Conservation (phyloP, 2,329 filamentous ascomycete genomes). For the Byssoonygena ceratinophila region DNA sequence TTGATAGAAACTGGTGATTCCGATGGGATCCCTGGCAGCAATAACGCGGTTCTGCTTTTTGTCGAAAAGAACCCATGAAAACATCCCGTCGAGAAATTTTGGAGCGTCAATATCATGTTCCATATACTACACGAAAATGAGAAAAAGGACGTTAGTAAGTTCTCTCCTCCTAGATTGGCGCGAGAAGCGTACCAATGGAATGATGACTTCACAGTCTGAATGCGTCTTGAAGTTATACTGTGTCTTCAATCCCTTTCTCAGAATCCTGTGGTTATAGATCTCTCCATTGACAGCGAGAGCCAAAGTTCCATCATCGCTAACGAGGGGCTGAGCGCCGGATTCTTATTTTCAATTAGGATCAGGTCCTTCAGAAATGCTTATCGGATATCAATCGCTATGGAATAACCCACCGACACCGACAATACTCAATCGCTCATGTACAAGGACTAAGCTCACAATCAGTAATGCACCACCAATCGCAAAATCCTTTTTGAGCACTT, state of each 20-base stretch:
- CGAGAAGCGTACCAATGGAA: constrained; percentile 70
- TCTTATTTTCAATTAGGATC: constrained; percentile 44
- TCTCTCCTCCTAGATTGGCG: not conserved
- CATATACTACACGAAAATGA: constrained; percentile 55
- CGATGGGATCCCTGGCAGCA: constrained; percentile 91
- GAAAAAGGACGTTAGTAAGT: not conserved
- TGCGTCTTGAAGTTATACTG: constrained; percentile 96
- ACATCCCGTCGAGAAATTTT: constrained; percentile 95
- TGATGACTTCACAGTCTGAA: constrained; percentile 97
- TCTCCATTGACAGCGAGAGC: constrained; percentile 97
- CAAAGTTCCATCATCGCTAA: constrained; percentile 80
- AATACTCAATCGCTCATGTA: constrained; percentile 94
- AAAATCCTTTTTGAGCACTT: constrained; percentile 30
- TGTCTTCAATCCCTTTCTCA: constrained; percentile 74
- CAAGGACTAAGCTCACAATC: constrained; percentile 55
- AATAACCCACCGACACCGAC: constrained; percentile 72
- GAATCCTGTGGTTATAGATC: constrained; percentile 97
- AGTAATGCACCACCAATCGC: constrained; percentile 15
- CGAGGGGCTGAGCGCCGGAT: constrained; percentile 86
- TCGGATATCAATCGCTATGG: constrained; percentile 15
- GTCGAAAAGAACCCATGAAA: constrained; percentile 97
- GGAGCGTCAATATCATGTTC: constrained; percentile 86
- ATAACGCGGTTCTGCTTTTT: constrained; percentile 86
- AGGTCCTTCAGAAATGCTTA: not conserved
- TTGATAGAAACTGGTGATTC: constrained; percentile 94